A percentile compares a stretch with the other conserved stretches of the same genome.
These are phyloP conservation scores for Aspergillus tubingensis DNA, from an alignment of 2,329 filamentous ascomycete genomes.

Conservation along the genomic window DNA sequence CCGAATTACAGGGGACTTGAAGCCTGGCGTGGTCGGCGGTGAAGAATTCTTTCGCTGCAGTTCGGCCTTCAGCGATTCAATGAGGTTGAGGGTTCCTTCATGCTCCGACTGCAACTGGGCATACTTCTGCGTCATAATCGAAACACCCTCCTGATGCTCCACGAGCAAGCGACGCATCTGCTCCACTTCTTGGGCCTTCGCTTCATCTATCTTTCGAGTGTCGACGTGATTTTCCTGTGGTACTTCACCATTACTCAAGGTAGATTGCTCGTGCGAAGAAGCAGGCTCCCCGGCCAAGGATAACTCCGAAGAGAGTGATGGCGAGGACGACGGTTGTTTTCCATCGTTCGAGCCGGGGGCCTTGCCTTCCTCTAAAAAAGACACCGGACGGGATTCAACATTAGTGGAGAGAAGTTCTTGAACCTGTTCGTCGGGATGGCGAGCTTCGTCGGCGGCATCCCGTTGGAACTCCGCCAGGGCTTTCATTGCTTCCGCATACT, in stretches of 20 bases:
- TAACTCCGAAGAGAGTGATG: constrained; percentile 90
- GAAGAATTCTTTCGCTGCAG: constrained; percentile 71
- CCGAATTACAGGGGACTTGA: constrained; percentile 71
- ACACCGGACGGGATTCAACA: constrained; percentile 62
- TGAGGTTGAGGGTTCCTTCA: constrained; percentile 75
- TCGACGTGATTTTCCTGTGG: constrained; percentile 30
- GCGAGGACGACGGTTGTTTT: constrained; percentile 74
- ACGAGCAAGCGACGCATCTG: constrained; percentile 68
- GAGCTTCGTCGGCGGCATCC: constrained; percentile 77
- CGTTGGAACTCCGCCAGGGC: constrained; percentile 76
- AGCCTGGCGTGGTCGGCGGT: constrained; percentile 48
- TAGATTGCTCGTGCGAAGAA: constrained; percentile 63
- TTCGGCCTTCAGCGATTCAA: constrained; percentile 89
- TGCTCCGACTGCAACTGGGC: constrained; percentile 81
- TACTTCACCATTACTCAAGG: constrained; percentile 52
- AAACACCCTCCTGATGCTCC: constrained; percentile 76
- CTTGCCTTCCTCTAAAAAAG: constrained; percentile 80
- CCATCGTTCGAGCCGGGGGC: constrained; percentile 70
- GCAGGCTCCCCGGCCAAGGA: constrained; percentile 81
- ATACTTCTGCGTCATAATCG: constrained; percentile 74
- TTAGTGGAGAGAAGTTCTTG: constrained; percentile 45
- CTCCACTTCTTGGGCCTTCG: constrained; percentile 67
- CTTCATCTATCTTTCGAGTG: constrained; percentile 41
- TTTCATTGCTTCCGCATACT: constrained; percentile 87
- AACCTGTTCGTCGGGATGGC: constrained; percentile 54